Percentiles rank a stretch among this genome's conserved stretches.
phyloP scores from a whole-genome alignment of 2,329 filamentous ascomycete species.

The Exophiala oligosperma region DNA sequence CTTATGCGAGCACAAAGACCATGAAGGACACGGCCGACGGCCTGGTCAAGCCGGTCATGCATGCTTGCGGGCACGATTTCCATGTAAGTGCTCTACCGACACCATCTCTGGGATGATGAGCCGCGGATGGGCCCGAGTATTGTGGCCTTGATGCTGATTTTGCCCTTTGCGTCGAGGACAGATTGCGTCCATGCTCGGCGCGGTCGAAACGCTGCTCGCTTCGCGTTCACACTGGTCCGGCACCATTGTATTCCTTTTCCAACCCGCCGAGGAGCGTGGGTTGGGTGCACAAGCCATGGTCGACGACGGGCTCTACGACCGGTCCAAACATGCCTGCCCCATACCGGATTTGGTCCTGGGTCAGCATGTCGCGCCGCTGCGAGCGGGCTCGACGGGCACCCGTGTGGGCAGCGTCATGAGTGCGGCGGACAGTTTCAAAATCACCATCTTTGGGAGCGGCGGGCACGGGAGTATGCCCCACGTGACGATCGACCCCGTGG shows the following conservation, averaged over 20 bases:
- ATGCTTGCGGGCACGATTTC: slow-evolving; percentile 62
- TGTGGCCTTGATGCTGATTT: too few relatives aligned
- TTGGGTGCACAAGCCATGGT: slow-evolving; percentile 65
- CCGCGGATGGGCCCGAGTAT: too few relatives aligned
- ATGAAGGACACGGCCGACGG: slow-evolving; percentile 49
- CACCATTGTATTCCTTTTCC: slow-evolving; percentile 64
- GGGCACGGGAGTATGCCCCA: slow-evolving; percentile 61
- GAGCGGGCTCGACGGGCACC: slow-evolving; percentile 42
- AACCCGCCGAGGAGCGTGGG: slow-evolving; percentile 66
- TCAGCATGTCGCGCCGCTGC: slow-evolving; percentile 55
- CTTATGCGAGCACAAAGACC: slow-evolving; percentile 48
- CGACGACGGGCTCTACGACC: slow-evolving; percentile 56
- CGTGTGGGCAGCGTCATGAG: slow-evolving; percentile 43
- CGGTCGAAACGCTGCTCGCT: slow-evolving; percentile 51
- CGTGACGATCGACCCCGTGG: slow-evolving; percentile 57
- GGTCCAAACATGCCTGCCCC: slow-evolving; percentile 40
- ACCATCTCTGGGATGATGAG: too few relatives aligned
- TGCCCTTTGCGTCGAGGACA: not conserved
- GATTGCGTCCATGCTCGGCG: slow-evolving; percentile 56
- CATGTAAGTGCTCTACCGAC: slow-evolving; percentile 35
- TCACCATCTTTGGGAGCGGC: slow-evolving; percentile 60
- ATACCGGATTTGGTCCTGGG: slow-evolving; percentile 58
- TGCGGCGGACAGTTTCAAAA: slow-evolving; percentile 47
- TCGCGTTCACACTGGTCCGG: slow-evolving; percentile 57
- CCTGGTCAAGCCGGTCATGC: slow-evolving; percentile 58